phyloP scores from a whole-genome alignment of 2,329 filamentous ascomycete genomes.

The Xylaria sp. region DNA sequence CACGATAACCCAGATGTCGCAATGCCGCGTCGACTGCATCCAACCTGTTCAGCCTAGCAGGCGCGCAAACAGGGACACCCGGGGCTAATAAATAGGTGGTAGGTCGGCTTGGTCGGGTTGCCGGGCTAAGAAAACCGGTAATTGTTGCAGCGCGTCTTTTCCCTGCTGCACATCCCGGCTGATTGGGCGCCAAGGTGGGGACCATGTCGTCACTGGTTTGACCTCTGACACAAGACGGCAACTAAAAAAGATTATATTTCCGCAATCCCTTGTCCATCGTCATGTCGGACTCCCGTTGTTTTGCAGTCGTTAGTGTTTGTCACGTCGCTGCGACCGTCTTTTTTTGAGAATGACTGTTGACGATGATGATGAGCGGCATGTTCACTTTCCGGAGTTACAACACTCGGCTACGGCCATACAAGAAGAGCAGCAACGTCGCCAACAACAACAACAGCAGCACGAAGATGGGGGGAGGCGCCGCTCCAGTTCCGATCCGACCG shows the following conservation, averaged over 20 bases:
- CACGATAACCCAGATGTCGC: no score
- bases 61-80: not conserved
- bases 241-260: not conserved
- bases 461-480: conserved; percentile 24
- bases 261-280: not conserved
- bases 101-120: no score
- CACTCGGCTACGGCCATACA: conserved; percentile 10
- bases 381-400: conserved; percentile 21
- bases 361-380: conserved; percentile 19
- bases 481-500: conserved; percentile 32
- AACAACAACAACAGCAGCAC: conserved; percentile 7
- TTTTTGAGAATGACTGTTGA: conserved; percentile 25
- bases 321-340: not conserved
- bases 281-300: not conserved
- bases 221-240: not conserved
- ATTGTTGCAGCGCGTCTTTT: not conserved
- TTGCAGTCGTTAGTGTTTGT: no score
- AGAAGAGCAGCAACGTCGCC: conserved; percentile 5
- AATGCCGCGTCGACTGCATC: no score
- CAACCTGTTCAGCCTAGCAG: no score
- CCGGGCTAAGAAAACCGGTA: not conserved
- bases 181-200: not conserved
- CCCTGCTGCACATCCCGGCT: not conserved
- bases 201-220: not conserved
- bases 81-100: not conserved